Base-by-base conservation (phyloP, 805 yeast genomes). In the Saccharomycopsis sp. region DNA sequence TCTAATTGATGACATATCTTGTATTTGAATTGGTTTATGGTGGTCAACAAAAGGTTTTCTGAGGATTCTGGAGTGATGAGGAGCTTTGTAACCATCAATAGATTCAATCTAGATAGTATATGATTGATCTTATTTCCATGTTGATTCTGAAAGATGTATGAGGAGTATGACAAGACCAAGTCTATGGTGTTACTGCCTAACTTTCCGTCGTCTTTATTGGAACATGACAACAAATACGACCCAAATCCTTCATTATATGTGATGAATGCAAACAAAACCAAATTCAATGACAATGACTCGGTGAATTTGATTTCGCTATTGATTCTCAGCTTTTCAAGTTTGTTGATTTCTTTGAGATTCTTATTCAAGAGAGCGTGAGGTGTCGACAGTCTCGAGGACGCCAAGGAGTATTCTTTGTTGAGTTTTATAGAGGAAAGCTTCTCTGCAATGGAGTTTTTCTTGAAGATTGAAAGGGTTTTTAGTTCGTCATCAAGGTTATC, bases 121-220 rank as follows among this genome's bases (percentile, higher is more conserved):
- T 66, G 67, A 55, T 69, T 68, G 8, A 60, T 61, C 3, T 61
- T 56, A 1, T 73, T 66, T 47, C 64, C 66, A 62, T 72, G 71
- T 58, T 75, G 78, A 59, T 74, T 74, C 53, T 73, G 76, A 58
- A 69, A 70, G 24, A 71, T 66, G 56, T 73, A 76, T 0, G 79
- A 75, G 23, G 72, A 61, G 15, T 73, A 65, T 54, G 75, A 69
- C n/a, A 76, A 63, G 74, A 76, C 73, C 24, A 72, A 56, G 23
- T 70, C 74, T 19, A 66, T 62, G 8, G 62, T 25, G 58, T 62
- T 52, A 58, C 52, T 54, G 17, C 20, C 50, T 20, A 24, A 25
- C 3, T 47, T 25, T 2, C 15, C 20, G 20, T 54, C 54, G 22
- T 44, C 38, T 17, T 53, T 56, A 25, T 53, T 56, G 17, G 29